Conservation (phyloP, 805 yeast genomes). For the Zygoascus ofunaensis region DNA sequence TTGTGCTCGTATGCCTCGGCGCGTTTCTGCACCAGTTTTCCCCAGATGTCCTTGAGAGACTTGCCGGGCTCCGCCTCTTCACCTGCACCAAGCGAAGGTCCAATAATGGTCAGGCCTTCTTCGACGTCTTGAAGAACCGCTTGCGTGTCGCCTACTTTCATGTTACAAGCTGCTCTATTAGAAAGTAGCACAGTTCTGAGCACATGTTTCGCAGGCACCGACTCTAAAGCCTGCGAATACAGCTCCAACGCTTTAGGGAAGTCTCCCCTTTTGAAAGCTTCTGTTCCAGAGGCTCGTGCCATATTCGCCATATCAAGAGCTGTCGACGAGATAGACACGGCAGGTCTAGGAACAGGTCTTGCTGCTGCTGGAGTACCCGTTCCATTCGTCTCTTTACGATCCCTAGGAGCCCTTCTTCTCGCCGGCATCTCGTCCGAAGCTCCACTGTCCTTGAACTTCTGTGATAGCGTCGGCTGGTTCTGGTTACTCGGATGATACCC, state of each 20-base stretch:
- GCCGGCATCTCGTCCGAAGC: conserved; percentile 16
- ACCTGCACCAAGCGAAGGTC: conserved; percentile 30
- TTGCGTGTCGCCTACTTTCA: conserved; percentile 63
- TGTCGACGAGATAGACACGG: conserved; percentile 22
- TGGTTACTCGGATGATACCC: not conserved
- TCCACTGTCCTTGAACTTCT: conserved; percentile 14
- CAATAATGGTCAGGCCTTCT: conserved; percentile 38
- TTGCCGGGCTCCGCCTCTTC: conserved; percentile 43
- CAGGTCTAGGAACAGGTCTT: conserved; percentile 16
- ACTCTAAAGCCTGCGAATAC: conserved; percentile 47
- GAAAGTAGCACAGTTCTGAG: conserved; percentile 61
- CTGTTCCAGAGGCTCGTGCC: conserved; percentile 41
- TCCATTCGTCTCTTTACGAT: conserved; percentile 8
- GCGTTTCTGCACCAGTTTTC: conserved; percentile 54
- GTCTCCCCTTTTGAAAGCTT: conserved; percentile 72
- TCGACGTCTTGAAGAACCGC: conserved; percentile 40
- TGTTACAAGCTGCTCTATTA: conserved; percentile 59
- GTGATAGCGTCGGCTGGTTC: conserved; percentile 15
- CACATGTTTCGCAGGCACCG: conserved; percentile 57
- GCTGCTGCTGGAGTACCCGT: conserved; percentile 15
- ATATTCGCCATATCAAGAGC: conserved; percentile 24
- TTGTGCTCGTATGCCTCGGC: conserved; percentile 81
- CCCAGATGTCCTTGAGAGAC: conserved; percentile 59
- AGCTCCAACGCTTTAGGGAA: conserved; percentile 53
- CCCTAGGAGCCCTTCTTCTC: conserved; percentile 10